These are phyloP conservation scores for Xylariaceae sp. DNA, from an alignment of 2,329 filamentous ascomycete genomes.

Conservation along the genomic window DNA sequence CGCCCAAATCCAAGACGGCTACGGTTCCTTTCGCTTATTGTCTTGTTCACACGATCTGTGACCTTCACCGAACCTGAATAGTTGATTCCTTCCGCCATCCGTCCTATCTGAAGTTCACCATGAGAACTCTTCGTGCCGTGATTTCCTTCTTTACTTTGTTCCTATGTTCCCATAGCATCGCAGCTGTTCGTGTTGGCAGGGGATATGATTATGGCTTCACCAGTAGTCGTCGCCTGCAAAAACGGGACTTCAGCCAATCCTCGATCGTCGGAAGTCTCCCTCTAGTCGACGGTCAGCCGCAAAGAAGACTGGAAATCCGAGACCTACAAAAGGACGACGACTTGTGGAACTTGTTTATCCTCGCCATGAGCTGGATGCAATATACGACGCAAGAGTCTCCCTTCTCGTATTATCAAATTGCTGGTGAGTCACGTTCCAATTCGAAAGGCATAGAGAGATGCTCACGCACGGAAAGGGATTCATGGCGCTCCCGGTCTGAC, in stretches of 20 bases:
- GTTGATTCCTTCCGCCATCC: neutral
- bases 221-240: conserved; percentile 34
- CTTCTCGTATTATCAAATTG: conserved; percentile 73
- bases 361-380: conserved; percentile 69
- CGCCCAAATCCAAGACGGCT: neutral
- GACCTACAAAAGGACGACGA: conserved; percentile 58
- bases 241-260: conserved; percentile 35
- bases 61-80: neutral
- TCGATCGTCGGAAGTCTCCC: conserved; percentile 41
- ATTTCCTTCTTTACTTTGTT: conserved; percentile 10
- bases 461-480: conserved; percentile 51
- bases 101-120: conserved; percentile 4
- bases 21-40: neutral
- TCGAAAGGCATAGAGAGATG: neutral
- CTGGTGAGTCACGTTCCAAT: conserved; percentile 45
- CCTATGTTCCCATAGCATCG: conserved; percentile 10
- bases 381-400: conserved; percentile 55
- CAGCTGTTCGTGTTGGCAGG: conserved; percentile 9
- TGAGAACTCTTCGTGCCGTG: conserved; percentile 6
- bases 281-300: conserved; percentile 37
- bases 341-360: conserved; percentile 70
- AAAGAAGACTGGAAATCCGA: conserved; percentile 60
- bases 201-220: conserved; percentile 50
- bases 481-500: conserved; percentile 66
- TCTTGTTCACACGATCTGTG: neutral